phyloP scores from a whole-genome alignment of 2,329 filamentous ascomycete species.

The Clarireedia homoeocarpa region DNA sequence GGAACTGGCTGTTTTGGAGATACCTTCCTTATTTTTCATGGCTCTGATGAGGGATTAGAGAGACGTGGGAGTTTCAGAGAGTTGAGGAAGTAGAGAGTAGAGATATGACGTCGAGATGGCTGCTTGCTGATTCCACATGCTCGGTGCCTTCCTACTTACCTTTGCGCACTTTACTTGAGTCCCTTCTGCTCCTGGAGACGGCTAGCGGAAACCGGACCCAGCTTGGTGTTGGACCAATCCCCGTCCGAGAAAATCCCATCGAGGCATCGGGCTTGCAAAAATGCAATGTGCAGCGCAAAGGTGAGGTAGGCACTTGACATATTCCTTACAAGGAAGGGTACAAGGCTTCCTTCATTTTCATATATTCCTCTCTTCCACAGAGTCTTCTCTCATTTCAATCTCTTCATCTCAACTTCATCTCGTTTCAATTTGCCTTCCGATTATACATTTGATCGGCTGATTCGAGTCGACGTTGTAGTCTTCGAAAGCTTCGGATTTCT shows the following conservation, averaged over 20 bases:
- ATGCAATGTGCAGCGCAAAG: too few relatives aligned
- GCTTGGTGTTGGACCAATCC: neutral
- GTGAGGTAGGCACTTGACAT: too few relatives aligned
- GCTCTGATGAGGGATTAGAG: neutral
- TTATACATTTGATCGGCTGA: neutral
- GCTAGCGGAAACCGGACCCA: neutral
- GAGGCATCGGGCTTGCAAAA: too few relatives aligned
- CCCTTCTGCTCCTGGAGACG: neutral
- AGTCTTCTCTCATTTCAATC: neutral
- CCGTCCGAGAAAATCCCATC: too few relatives aligned
- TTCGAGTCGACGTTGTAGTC: constrained; percentile 14
- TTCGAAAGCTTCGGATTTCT: constrained; percentile 6
- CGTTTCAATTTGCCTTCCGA: neutral
- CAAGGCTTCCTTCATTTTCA: too few relatives aligned
- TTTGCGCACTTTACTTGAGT: neutral
- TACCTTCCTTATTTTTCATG: too few relatives aligned
- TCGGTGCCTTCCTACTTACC: neutral
- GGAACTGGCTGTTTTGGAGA: too few relatives aligned
- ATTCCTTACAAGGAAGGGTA: too few relatives aligned
- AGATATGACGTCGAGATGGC: neutral
- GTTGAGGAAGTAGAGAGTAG: too few relatives aligned
- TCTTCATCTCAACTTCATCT: neutral
- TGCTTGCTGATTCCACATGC: neutral
- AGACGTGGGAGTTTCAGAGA: too few relatives aligned
- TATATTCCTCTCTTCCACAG: neutral